Evolutionary conservation across 129 eudicot species (phyloP), one percentile per base, ranked within the genome.

Genomic region (Chrysanthemum makinoi): DNA sequence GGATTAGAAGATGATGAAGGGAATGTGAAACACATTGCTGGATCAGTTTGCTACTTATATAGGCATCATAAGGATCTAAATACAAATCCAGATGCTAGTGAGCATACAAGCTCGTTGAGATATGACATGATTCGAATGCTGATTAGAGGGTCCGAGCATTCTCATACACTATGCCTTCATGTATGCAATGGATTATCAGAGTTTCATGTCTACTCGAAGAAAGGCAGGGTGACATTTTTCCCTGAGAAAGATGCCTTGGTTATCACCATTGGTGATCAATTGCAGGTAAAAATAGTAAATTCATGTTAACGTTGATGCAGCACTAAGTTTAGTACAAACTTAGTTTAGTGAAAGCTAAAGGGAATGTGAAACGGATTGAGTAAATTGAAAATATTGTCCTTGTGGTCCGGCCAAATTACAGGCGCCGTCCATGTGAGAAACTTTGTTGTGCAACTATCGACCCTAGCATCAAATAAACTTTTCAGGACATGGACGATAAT

Each of bases 191-290:
- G 87, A 43, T 70, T 86, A 39, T 81, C 88, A 4, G 87, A 88
- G 77, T 91, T 91, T 51, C 96, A 91, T 84, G 90, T 91, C 64
- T 91, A 91, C 72, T 88, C 97, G 16, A 91, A 91, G 83, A 91
- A 88, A 79, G 96, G 97, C 0, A 88, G 90, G 97, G 78, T 84
- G 0, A 84, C 93, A 46, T 91, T 91, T 68, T 65, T 43, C 5
- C 92, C 97, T 0, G 54, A 62, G 50, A 28, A 55, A 43, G 69
- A 77, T 63, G 85, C 93, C 24, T 55, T 91, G 48, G 66, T 91
- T 16, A 65, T 91, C 84, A 91, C 97, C 39, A 62, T 84, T 72
- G 97, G 97, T 15, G 96, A 91, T 74, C 85, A 80, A 52, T 81
- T 91, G 16, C 96, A 91, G 97, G 97, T 91, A 91, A 14, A 19